Conservation (phyloP, 139 green algal species). For the Closterium sp. region DNA sequence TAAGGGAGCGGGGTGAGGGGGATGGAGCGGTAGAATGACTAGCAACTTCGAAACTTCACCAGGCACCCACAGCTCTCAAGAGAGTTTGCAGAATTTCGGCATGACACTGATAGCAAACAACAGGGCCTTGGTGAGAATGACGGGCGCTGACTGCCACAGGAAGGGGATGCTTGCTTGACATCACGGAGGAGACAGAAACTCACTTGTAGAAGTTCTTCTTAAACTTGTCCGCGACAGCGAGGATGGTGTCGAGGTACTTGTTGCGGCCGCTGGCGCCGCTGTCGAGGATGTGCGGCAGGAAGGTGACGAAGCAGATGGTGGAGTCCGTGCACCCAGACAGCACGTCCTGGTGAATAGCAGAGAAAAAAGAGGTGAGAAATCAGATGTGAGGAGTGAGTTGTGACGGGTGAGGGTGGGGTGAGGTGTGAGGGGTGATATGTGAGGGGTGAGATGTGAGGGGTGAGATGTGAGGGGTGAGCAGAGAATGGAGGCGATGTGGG, state of each 20-base stretch:
- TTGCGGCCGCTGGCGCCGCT: conserved; percentile 70
- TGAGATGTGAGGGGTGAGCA: too few relatives aligned
- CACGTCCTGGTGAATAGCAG: conserved; percentile 21
- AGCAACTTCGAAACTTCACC: too few relatives aligned
- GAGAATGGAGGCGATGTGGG: too few relatives aligned
- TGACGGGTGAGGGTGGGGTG: not conserved
- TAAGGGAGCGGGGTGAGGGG: not conserved
- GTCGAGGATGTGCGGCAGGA: conserved; percentile 91
- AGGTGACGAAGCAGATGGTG: conserved; percentile 78
- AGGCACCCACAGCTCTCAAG: too few relatives aligned
- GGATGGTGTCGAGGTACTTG: conserved; percentile 66
- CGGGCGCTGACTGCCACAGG: not conserved
- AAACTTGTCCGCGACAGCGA: conserved; percentile 65
- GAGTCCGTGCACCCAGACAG: conserved; percentile 48
- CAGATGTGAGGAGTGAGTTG: not conserved
- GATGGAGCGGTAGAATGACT: too few relatives aligned
- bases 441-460: too few relatives aligned
- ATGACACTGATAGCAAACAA: not conserved
- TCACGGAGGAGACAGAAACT: not conserved
- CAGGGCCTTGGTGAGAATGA: not conserved
- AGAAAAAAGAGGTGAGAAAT: too few relatives aligned
- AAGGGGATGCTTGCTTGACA: not conserved
- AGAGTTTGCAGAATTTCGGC: not conserved
- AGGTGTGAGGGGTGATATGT: not conserved
- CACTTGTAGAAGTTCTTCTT: conserved; percentile 57